A percentile compares a stretch with the other conserved stretches of the same genome.
phyloP scores from a whole-genome alignment of 2,329 filamentous ascomycete species.

The Diplocarpon mali region DNA sequence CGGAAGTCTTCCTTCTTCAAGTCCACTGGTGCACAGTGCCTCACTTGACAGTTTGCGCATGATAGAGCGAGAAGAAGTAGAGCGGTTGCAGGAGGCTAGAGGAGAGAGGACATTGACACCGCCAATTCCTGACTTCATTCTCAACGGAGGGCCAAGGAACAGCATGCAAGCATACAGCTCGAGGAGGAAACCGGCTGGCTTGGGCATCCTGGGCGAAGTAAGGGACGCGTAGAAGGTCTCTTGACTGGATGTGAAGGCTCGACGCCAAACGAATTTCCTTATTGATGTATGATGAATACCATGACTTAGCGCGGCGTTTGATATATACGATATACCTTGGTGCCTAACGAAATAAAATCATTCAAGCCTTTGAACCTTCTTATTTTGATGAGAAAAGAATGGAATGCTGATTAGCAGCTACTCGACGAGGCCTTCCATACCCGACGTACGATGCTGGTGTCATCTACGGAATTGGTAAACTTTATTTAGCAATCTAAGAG shows the following conservation, averaged over 20 bases:
- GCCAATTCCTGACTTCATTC: slow-evolving; percentile 50
- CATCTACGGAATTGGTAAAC: no score
- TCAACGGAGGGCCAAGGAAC: slow-evolving; percentile 40
- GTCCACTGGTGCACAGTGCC: slow-evolving; percentile 28
- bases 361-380: background rate
- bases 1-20: slow-evolving; percentile 41
- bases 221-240: slow-evolving; percentile 12
- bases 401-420: no score
- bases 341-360: slow-evolving; percentile 16
- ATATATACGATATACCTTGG: slow-evolving; percentile 22
- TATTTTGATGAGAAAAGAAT: background rate
- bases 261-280: slow-evolving; percentile 24
- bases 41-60: slow-evolving; percentile 36
- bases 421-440: no score
- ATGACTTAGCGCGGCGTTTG: slow-evolving; percentile 26
- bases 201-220: slow-evolving; percentile 18
- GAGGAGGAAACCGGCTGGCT: slow-evolving; percentile 19
- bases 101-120: slow-evolving; percentile 43
- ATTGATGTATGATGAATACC: slow-evolving; percentile 22
- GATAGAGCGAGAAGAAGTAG: slow-evolving; percentile 24
- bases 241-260: slow-evolving; percentile 17
- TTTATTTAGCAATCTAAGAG: no score
- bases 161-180: slow-evolving; percentile 37
- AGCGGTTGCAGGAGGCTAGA: slow-evolving; percentile 11
- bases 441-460: no score